Percentiles rank a stretch among this genome's conserved stretches.
Conservation (phyloP, 345 rosid species). For the Sisymbrium altissimum region DNA sequence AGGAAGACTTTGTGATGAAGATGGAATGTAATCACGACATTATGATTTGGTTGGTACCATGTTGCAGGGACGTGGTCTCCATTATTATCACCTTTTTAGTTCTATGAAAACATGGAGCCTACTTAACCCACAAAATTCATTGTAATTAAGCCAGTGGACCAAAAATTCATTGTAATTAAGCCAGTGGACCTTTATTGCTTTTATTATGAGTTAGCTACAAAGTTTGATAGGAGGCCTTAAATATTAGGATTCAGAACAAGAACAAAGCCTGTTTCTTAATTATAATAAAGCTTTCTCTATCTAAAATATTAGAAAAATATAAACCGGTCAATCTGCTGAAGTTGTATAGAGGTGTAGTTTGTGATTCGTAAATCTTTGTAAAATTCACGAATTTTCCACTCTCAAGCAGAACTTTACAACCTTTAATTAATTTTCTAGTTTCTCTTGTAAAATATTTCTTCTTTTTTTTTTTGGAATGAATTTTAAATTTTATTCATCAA, state of each 20-base stretch:
- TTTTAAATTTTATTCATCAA: too few relatives aligned
- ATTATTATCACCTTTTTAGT: conserved; percentile 1
- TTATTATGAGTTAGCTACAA: not conserved
- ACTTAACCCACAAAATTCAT: not conserved
- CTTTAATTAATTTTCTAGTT: too few relatives aligned
- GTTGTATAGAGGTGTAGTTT: not conserved
- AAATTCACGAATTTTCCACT: too few relatives aligned
- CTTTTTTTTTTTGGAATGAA: too few relatives aligned
- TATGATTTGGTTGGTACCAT: conserved; percentile 34
- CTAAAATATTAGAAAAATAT: not conserved
- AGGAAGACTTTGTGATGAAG: conserved; percentile 18
- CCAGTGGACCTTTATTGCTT: not conserved
- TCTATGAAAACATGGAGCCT: conserved; percentile 33
- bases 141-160: not conserved
- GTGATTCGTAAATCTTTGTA: not conserved
- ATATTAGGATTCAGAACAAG: not conserved
- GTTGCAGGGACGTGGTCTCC: conserved; percentile 34
- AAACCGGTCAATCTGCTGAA: not conserved
- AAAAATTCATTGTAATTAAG: not conserved
- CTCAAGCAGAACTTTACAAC: too few relatives aligned
- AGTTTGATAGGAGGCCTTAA: not conserved
- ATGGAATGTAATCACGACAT: not conserved
- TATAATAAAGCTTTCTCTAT: not conserved
- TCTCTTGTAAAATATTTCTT: too few relatives aligned
- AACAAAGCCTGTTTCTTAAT: not conserved